These are phyloP conservation scores for Sphagnum tenellum DNA, from an alignment of 225 moss, liverwort and hornwort species.

Conservation along the genomic window DNA sequence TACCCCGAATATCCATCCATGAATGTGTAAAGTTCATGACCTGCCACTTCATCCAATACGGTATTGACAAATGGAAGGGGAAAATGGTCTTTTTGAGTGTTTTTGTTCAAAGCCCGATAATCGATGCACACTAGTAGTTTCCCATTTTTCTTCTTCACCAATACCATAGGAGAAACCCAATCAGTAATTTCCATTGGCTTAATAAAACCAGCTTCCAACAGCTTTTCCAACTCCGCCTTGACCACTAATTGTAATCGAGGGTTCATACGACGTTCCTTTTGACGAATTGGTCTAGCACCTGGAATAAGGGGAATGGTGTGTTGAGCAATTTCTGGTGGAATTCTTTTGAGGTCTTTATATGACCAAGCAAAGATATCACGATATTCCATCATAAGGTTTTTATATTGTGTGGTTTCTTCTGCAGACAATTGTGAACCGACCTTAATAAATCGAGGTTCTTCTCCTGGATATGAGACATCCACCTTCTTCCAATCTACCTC, in stretches of 20 bases:
- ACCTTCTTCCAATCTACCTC: too few species aligned
- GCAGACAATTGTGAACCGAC: too few species aligned
- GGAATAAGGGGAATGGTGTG: not conserved
- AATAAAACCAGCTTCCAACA: conserved; percentile 3
- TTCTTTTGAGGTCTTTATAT: not conserved
- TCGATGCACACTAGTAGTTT: conserved; percentile 1
- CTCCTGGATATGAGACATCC: too few species aligned
- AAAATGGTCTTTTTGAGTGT: conserved; percentile 5
- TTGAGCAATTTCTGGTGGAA: not conserved
- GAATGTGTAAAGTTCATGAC: conserved; percentile 5
- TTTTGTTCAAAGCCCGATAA: not conserved
- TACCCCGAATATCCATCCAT: conserved; percentile 9
- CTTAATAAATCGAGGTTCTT: too few species aligned
- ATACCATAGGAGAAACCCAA: conserved; percentile 8
- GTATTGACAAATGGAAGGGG: not conserved
- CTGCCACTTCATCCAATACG: conserved; percentile 1
- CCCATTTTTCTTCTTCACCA: conserved; percentile 11
- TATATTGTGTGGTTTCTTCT: not conserved
- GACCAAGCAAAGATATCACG: not conserved
- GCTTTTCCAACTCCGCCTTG: conserved; percentile 2
- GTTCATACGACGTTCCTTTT: conserved; percentile 4
- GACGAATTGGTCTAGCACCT: not conserved
- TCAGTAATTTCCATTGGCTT: not conserved
- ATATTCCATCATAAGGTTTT: not conserved
- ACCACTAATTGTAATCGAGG: not conserved